Conservation (phyloP, 805 yeast genomes). For the Barnettozyma wickerhamii region DNA sequence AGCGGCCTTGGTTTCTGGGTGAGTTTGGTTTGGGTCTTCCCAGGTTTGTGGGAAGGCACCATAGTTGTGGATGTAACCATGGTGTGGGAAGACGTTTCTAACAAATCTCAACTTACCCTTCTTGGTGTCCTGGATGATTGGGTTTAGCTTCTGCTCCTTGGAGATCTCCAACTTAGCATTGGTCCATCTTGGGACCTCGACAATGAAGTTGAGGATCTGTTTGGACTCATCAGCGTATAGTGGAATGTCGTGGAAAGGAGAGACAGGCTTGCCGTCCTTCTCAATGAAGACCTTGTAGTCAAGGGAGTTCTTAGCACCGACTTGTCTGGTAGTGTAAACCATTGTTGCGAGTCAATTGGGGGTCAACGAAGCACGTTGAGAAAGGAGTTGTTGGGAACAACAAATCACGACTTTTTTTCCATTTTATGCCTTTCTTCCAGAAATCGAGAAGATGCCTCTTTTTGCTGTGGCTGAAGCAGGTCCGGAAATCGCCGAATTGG, state of each 20-base stretch:
- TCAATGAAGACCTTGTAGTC: slow-evolving; percentile 91
- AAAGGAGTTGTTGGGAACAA: not conserved
- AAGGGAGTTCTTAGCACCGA: slow-evolving; percentile 93
- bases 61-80: slow-evolving; percentile 97
- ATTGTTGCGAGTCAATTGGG: slow-evolving; percentile 30
- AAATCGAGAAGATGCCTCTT: not conserved
- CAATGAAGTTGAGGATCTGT: slow-evolving; percentile 84
- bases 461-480: not conserved
- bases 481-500: too few relatives aligned
- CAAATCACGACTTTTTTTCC: not conserved
- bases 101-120: slow-evolving; percentile 95
- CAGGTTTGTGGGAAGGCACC: slow-evolving; percentile 91
- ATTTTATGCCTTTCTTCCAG: too few relatives aligned
- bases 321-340: slow-evolving; percentile 85
- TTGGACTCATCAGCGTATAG: slow-evolving; percentile 91
- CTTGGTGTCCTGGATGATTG: slow-evolving; percentile 95
- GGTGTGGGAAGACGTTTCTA: slow-evolving; percentile 97
- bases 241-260: slow-evolving; percentile 93
- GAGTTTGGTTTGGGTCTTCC: slow-evolving; percentile 48
- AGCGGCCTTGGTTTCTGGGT: slow-evolving; percentile 60
- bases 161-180: slow-evolving; percentile 95
- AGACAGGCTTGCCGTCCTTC: slow-evolving; percentile 89
- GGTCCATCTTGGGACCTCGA: slow-evolving; percentile 98
- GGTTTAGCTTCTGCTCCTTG: slow-evolving; percentile 81
- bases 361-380: not conserved